These are phyloP conservation scores for Corchorus olitorius DNA, from an alignment of 345 rosid genomes.

Conservation along the genomic window DNA sequence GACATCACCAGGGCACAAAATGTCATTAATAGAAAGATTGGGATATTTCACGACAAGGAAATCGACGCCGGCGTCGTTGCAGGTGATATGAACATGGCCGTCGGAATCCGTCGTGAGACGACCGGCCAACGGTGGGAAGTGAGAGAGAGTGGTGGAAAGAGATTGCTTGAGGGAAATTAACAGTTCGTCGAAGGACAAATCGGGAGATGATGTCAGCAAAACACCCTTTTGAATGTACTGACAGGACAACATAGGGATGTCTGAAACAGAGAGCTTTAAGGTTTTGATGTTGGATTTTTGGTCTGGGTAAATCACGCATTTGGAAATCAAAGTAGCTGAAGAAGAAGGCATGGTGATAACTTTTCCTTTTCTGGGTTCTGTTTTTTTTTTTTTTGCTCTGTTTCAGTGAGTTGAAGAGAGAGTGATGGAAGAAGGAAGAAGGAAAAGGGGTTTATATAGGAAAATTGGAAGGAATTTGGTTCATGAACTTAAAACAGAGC, in stretches of 20 bases:
- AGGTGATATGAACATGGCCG: conserved; percentile 65
- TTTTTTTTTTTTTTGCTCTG: neutral
- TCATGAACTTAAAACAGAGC: conserved; percentile 47
- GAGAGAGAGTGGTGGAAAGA: conserved; percentile 67
- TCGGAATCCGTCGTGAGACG: conserved; percentile 60
- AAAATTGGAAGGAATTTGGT: conserved; percentile 29
- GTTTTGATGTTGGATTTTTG: conserved; percentile 38
- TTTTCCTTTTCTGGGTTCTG: neutral
- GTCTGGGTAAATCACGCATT: conserved; percentile 59
- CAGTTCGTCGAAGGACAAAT: conserved; percentile 45
- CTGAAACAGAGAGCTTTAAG: conserved; percentile 84
- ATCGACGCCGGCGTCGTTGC: conserved; percentile 78
- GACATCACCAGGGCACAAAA: conserved; percentile 58
- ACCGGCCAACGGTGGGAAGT: conserved; percentile 88
- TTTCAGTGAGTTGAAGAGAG: neutral
- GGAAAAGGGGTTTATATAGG: conserved; percentile 47
- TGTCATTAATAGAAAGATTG: conserved; percentile 34
- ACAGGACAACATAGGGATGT: conserved; percentile 95
- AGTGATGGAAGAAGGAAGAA: conserved; percentile 20
- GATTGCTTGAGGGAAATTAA: conserved; percentile 52
- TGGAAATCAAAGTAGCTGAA: conserved; percentile 49
- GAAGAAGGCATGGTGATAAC: conserved; percentile 55
- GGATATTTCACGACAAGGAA: conserved; percentile 63
- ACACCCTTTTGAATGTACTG: conserved; percentile 97
- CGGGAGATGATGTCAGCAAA: conserved; percentile 52